A percentile compares a stretch with the other conserved stretches of the same genome.
These are phyloP conservation scores for Sporothrix phasma DNA, from an alignment of 2,329 filamentous ascomycete species.

Conservation along the genomic window DNA sequence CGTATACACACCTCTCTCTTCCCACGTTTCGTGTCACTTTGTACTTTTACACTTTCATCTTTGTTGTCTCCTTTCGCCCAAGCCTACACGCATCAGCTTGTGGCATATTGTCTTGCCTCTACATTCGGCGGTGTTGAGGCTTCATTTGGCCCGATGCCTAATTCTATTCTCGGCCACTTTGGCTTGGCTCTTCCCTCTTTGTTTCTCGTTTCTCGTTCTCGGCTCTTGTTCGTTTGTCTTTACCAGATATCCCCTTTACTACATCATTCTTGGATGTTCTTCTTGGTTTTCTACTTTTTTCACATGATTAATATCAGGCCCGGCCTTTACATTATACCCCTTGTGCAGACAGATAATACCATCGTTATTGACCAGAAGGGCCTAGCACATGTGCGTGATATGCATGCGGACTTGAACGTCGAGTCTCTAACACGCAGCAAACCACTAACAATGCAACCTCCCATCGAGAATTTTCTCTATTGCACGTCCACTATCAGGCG, in stretches of 20 bases:
- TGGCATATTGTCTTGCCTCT: neutral
- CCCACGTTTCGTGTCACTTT: neutral
- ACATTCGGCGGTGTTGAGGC: neutral
- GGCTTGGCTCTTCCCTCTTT: neutral
- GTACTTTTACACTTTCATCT: neutral
- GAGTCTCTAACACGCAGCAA: neutral
- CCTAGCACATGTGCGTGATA: no score
- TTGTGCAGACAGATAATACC: neutral
- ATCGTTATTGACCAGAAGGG: no score
- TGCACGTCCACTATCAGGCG: neutral
- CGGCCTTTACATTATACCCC: neutral
- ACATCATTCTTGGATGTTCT: neutral
- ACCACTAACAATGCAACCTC: neutral
- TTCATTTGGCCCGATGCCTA: neutral
- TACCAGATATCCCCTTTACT: neutral
- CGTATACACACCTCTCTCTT: neutral
- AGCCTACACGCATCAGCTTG: neutral
- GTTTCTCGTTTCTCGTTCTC: neutral
- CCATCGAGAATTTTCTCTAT: slow-evolving; percentile 1
- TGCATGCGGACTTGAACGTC: no score
- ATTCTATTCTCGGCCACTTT: neutral
- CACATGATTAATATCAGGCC: neutral
- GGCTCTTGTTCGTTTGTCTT: neutral
- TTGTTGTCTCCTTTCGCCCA: neutral
- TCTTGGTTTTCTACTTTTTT: neutral